Conservation (phyloP, 2,329 filamentous ascomycete genomes). For the Cyclaneusma minus region DNA sequence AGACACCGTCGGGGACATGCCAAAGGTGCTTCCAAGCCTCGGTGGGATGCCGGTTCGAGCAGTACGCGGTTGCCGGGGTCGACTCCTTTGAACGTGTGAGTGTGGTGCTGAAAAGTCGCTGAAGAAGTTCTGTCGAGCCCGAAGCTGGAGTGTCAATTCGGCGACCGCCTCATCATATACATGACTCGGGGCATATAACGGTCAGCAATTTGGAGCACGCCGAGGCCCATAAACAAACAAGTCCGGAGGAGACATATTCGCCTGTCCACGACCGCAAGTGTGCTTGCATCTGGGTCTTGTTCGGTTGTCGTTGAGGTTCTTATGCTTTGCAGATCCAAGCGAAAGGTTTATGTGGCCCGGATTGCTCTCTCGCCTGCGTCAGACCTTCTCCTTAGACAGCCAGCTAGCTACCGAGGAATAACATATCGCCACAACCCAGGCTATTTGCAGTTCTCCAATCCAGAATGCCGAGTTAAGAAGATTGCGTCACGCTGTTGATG, state of each 20-base stretch:
- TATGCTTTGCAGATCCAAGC: constrained; percentile 1
- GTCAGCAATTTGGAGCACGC: neutral
- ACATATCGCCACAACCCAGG: constrained; percentile 10
- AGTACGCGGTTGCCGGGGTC: constrained; percentile 1
- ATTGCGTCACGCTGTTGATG: constrained; percentile 10
- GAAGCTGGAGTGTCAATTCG: constrained; percentile 6
- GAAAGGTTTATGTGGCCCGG: constrained; percentile 16
- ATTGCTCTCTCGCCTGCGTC: constrained; percentile 12
- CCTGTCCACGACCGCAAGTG: too few species aligned
- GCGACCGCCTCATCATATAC: neutral
- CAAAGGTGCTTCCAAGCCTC: constrained; percentile 15
- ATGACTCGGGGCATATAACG: too few species aligned
- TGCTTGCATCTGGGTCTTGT: too few species aligned
- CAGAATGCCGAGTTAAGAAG: constrained; percentile 9
- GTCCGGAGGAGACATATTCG: too few species aligned
- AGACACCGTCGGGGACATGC: constrained; percentile 13
- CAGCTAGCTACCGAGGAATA: constrained; percentile 8
- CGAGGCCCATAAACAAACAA: neutral
- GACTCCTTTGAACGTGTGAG: neutral
- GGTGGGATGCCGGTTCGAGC: constrained; percentile 8
- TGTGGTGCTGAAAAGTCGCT: too few species aligned
- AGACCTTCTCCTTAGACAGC: constrained; percentile 16
- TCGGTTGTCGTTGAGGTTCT: too few species aligned
- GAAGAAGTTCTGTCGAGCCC: constrained; percentile 2
- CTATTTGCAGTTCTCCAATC: constrained; percentile 5